Conservation (phyloP, 2,329 filamentous ascomycete species). For the Botrytis squamosa region DNA sequence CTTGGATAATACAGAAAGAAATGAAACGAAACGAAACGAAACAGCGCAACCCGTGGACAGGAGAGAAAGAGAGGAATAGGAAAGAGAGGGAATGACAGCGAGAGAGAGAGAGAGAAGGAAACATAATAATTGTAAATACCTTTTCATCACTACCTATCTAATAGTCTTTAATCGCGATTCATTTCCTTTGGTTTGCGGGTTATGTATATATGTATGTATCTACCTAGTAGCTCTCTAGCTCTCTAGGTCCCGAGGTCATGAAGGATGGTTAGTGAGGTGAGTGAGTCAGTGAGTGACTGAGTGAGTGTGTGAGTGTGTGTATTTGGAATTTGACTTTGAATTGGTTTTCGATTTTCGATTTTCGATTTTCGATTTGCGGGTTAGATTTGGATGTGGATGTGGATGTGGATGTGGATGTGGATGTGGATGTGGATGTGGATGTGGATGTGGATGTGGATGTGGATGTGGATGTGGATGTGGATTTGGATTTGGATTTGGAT, state of each 20-base stretch:
- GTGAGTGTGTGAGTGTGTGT: too few relatives aligned
- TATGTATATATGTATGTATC: neutral
- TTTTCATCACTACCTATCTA: neutral
- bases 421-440: neutral
- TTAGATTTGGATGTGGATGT: too few relatives aligned
- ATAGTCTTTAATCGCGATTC: conserved; percentile 2
- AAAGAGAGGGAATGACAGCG: neutral
- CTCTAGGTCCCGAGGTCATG: too few relatives aligned
- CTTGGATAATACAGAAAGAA: neutral
- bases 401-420: too few relatives aligned
- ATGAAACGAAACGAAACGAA: neutral
- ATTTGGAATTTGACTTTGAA: neutral
- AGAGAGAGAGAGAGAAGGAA: neutral
- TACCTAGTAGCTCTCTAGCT: too few relatives aligned
- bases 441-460: neutral
- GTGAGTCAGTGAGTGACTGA: neutral
- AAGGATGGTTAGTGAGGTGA: neutral
- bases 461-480: neutral
- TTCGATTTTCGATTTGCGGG: neutral
- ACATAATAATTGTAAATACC: neutral
- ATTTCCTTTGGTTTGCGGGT: too few relatives aligned
- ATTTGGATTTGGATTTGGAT: neutral
- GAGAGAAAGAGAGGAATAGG: neutral
- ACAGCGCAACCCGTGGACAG: neutral
- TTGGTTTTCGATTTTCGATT: too few relatives aligned